Evolutionary conservation across 805 yeast species (phyloP), one percentile per base, ranked within the genome.

Genomic region (Metschnikowia reukaufii): DNA sequence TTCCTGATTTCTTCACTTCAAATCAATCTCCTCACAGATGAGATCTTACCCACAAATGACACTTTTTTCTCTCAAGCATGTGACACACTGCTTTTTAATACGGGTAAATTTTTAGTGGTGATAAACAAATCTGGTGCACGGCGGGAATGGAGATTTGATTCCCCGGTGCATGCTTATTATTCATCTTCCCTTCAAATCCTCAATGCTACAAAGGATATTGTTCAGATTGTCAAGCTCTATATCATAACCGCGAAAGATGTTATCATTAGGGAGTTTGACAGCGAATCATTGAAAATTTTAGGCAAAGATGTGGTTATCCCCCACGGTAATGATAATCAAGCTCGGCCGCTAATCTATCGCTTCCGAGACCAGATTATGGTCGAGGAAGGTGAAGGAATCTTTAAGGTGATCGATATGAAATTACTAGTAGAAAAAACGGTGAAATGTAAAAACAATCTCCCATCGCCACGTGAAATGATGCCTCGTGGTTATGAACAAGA

Each of bases 311-410:
- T 36, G 12, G 31, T n/a, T 5, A 42, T 52, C 10, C 31, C 44
- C 18, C 36, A 52, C 27, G 47, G 44, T n/a, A 54, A 52, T 20
- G 51, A 46, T 36, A 55, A 55, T 21, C 50, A 45, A 16, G 49
- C 54, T 2, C 41, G 35, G 21, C 58, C 58, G n/a, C 47, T 55
- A 21, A 46, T 50, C 9, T 31, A 36, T 21, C 50, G 30, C 15
- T 8, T 17, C 4, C 36, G 30, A 9, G 44, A 48, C 21, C 45
- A 46, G 17, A 39, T 56, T 13, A 6, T 54, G n/a, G 45, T 56
- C 23, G 52, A 56, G 20, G 58, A 56, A 23, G 23, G 38, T 6
- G 33, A 27, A 12, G 41, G 41, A 3, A 4, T 9, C 3, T 39
- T 29, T 27, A 45, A 31, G 17, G 44, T 45, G 18, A 15, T 45